Percentiles rank a stretch among this genome's conserved stretches.
Evolutionary conservation across 108 stramenopile genomes (phyloP).

Genomic region (Bacterosira constricta): DNA sequence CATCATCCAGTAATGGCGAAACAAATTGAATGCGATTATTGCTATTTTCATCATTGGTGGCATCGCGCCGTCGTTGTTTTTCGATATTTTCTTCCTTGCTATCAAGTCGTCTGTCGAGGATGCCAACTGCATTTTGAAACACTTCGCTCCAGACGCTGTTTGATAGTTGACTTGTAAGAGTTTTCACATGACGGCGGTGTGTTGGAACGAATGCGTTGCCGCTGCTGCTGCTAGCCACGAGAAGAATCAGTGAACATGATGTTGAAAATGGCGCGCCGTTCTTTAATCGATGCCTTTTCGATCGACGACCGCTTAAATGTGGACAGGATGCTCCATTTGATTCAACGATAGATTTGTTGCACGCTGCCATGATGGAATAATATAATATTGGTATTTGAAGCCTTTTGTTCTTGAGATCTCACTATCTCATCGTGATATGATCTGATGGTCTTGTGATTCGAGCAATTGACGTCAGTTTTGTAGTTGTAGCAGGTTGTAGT

Average conservation of each 20-base stretch:
- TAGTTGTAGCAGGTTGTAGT: no score
- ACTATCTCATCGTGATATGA: no score
- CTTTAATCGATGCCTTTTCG: neutral
- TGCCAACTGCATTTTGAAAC: conserved; percentile 7
- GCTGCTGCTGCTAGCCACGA: neutral
- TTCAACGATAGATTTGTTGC: neutral
- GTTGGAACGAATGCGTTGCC: neutral
- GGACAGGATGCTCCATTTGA: neutral
- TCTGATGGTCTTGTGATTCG: no score
- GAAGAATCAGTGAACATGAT: neutral
- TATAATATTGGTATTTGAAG: no score
- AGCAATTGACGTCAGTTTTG: no score
- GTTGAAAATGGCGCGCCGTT: neutral
- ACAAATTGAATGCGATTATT: conserved; percentile 49
- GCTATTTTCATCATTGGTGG: neutral
- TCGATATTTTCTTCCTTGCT: neutral
- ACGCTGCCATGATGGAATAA: neutral
- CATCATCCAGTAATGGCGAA: conserved; percentile 76
- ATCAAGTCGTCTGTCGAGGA: conserved; percentile 14
- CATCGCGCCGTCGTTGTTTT: neutral
- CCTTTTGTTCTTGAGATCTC: no score
- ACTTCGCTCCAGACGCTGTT: conserved; percentile 3
- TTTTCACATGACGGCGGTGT: neutral
- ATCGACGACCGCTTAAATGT: neutral
- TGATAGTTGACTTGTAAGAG: neutral